Conservation (phyloP, 352 stramenopile genomes). For the Pythium brassicae region DNA sequence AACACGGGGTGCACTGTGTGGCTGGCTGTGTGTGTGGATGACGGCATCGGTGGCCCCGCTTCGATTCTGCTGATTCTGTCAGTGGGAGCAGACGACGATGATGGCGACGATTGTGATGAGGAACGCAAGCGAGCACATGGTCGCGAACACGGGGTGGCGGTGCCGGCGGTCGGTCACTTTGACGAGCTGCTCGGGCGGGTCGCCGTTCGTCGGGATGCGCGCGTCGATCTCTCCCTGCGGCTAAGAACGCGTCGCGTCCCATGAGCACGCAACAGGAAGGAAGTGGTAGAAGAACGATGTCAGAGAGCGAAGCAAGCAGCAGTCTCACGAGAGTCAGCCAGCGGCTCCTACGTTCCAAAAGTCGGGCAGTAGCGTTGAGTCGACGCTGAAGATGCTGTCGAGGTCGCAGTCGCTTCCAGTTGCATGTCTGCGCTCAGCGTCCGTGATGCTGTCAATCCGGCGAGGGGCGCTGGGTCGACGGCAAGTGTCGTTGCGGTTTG, state of each 20-base stretch:
- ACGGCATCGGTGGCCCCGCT: too few relatives aligned
- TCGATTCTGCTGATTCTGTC: not conserved
- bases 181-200: conserved; percentile 62
- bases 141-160: conserved; percentile 66
- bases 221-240: conserved; percentile 10
- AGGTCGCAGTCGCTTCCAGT: not conserved
- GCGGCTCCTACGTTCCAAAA: conserved; percentile 34
- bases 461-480: not conserved
- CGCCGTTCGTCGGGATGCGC: conserved; percentile 44
- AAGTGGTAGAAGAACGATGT: not conserved
- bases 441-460: not conserved
- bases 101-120: conserved; percentile 54
- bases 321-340: not conserved
- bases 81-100: conserved; percentile 61
- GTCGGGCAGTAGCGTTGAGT: conserved; percentile 43
- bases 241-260: not conserved
- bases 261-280: not conserved
- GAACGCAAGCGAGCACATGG: conserved; percentile 64
- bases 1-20: too few relatives aligned
- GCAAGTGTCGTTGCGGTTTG: not conserved
- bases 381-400: conserved; percentile 19
- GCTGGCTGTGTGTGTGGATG: too few relatives aligned
- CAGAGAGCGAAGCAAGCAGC: not conserved
- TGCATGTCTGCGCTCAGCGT: not conserved
- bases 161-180: conserved; percentile 71